Evolutionary conservation across 1,284 basidiomycete species (phyloP), one percentile per base, ranked within the genome.

Genomic region (Trichosporon ovoides): DNA sequence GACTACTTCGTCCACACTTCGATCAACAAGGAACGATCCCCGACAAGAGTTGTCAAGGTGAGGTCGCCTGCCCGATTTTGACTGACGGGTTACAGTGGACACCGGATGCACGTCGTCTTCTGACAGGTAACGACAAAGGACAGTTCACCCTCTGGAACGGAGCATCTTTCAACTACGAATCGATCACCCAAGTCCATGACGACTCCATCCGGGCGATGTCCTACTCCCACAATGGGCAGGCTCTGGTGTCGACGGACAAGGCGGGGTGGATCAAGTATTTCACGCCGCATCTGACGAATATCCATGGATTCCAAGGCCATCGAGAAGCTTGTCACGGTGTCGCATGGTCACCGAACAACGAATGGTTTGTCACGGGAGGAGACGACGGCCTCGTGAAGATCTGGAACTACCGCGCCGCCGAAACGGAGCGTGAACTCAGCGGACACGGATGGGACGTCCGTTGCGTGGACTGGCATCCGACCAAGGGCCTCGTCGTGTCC

Each of bases 101-200:
- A 31, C 95, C 95, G 0, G 95, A 98, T 77, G 91, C 87, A 43
- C 83, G 95, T 22, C 85, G 95, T 6, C 82, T 98, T 28, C 79
- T 98, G 46, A 98, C 96, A 0, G 95, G 95, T 22, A 94, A 93
- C 16, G 93, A 93, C 28, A 92, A 89, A 66, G 96, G 96, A 56
- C 95, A 98, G 77, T 98, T 98, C 77, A 98, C 95, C 0, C 83
- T 98, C 6, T 98, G 96, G 95, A 98, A 98, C 70, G 95, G 94
- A 18, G 82, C 96, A 33, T 98, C 95, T 0, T 98, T 98, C 85
- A 98, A 98, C 80, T 98, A 98, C 75, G 95, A 98, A 77, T 97
- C 95, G 0, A 98, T 98, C 69, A 84, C 98, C 40, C 94, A 97
- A 78, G 95, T 94, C 0, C 96, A 98, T 78, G 95, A 98, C 74